Percentiles rank a stretch among this genome's conserved stretches.
phyloP scores from a whole-genome alignment of 495 filamentous ascomycete genomes.

The Parathielavia appendiculata region DNA sequence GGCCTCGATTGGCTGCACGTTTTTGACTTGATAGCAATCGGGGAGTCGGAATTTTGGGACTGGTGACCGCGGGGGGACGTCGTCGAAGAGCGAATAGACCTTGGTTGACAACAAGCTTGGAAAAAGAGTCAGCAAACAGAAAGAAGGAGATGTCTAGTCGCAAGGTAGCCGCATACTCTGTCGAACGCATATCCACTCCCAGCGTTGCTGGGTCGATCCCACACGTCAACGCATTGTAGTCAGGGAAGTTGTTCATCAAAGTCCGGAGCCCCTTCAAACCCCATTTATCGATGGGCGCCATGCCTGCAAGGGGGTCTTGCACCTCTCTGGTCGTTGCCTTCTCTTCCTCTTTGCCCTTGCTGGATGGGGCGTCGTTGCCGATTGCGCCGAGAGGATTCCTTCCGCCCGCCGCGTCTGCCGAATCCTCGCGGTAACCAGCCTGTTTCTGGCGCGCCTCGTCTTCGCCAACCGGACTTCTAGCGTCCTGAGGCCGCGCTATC shows the following conservation, averaged over 20 bases:
- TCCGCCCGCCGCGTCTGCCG: conserved; percentile 31
- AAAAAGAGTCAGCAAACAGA: neutral
- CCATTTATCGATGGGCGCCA: conserved; percentile 75
- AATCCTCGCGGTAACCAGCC: conserved; percentile 40
- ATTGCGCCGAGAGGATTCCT: conserved; percentile 45
- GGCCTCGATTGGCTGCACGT: conserved; percentile 71
- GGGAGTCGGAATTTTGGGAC: conserved; percentile 76
- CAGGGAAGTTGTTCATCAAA: conserved; percentile 72
- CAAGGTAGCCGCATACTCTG: conserved; percentile 57
- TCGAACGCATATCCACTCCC: conserved; percentile 72
- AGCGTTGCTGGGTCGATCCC: conserved; percentile 74
- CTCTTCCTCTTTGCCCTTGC: conserved; percentile 42
- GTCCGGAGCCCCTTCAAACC: conserved; percentile 73
- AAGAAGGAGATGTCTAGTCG: conserved; percentile 2
- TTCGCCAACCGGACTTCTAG: conserved; percentile 33
- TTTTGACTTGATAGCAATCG: conserved; percentile 80
- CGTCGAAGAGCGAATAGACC: conserved; percentile 63
- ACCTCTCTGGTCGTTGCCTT: conserved; percentile 32
- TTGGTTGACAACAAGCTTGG: conserved; percentile 40
- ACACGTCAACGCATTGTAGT: conserved; percentile 66
- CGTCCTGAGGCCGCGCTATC: conserved; percentile 37
- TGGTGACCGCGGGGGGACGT: conserved; percentile 61
- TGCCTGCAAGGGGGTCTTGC: conserved; percentile 60
- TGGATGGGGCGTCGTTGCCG: conserved; percentile 38
- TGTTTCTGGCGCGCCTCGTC: conserved; percentile 42